Percentiles rank a stretch among this genome's conserved stretches.
Conservation (phyloP, 768 basidiomycete species). For the Hygrocybe punicea region DNA sequence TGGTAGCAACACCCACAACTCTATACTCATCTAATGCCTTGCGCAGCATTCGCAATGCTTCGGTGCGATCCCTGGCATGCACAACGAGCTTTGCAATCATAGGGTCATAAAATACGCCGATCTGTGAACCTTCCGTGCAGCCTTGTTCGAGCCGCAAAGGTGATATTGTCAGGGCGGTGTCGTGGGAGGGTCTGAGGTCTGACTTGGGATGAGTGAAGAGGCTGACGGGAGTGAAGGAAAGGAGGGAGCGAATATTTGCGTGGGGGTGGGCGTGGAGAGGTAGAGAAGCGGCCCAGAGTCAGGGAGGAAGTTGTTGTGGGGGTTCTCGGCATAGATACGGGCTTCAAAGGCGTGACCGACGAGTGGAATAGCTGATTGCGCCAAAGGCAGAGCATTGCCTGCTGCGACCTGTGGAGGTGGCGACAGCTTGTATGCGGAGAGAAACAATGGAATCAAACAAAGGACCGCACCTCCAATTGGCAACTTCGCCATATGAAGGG, state of each 20-base stretch:
- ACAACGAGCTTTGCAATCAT: slow-evolving; percentile 92
- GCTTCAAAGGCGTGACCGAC: slow-evolving; percentile 94
- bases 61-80: slow-evolving; percentile 77
- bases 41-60: slow-evolving; percentile 76
- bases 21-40: slow-evolving; percentile 84
- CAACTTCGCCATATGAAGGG: too few relatives aligned
- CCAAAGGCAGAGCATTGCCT: slow-evolving; percentile 78
- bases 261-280: slow-evolving; percentile 74
- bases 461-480: slow-evolving; percentile 70
- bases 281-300: slow-evolving; percentile 83
- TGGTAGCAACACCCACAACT: slow-evolving; percentile 88
- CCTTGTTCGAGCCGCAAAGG: slow-evolving; percentile 89
- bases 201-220: slow-evolving; percentile 25
- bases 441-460: neutral
- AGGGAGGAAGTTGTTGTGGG: slow-evolving; percentile 87
- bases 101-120: slow-evolving; percentile 87
- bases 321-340: slow-evolving; percentile 93
- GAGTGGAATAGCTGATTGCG: slow-evolving; percentile 75
- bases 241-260: slow-evolving; percentile 61
- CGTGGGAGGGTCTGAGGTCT: slow-evolving; percentile 30
- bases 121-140: slow-evolving; percentile 72
- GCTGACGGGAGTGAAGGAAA: slow-evolving; percentile 26
- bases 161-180: slow-evolving; percentile 34
- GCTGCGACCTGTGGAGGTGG: slow-evolving; percentile 64
- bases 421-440: neutral